phyloP scores from a whole-genome alignment of 352 stramenopile species.

The Pythium apleroticum region DNA sequence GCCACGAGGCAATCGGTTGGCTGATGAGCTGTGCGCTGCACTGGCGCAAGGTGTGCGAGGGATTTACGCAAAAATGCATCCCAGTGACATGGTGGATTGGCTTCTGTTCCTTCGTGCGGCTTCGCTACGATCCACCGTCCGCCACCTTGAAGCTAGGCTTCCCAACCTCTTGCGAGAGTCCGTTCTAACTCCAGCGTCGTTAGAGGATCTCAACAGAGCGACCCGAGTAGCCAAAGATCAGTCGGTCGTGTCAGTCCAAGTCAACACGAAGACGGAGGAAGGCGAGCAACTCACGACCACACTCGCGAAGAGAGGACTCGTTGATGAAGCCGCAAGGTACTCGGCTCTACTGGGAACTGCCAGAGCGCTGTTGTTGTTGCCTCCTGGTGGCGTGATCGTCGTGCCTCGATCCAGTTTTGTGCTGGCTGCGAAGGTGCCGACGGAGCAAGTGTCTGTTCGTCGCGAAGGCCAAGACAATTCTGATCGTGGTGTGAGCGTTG shows the following conservation, averaged over 20 bases:
- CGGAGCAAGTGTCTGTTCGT: no score
- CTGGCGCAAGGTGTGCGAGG: not conserved
- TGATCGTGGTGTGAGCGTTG: not conserved
- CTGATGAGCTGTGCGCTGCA: not conserved
- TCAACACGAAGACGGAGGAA: not conserved
- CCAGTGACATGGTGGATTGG: not conserved
- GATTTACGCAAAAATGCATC: not conserved
- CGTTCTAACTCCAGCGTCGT: no score
- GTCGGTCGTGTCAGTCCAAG: not conserved
- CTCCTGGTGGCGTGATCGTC: not conserved
- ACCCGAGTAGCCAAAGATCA: not conserved
- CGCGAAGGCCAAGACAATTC: no score
- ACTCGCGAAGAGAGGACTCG: not conserved
- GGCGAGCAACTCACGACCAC: not conserved
- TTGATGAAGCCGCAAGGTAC: not conserved
- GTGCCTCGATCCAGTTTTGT: not conserved
- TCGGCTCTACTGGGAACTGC: not conserved
- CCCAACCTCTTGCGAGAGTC: not conserved
- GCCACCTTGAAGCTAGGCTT: not conserved
- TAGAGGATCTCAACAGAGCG: not conserved
- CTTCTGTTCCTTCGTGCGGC: not conserved
- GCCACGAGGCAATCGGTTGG: not conserved
- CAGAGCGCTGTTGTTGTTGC: not conserved
- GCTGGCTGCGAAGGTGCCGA: not conserved
- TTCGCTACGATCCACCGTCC: not conserved